Evolutionary conservation across 768 basidiomycete genomes (phyloP).

Genomic region (Tulasnella sp.): DNA sequence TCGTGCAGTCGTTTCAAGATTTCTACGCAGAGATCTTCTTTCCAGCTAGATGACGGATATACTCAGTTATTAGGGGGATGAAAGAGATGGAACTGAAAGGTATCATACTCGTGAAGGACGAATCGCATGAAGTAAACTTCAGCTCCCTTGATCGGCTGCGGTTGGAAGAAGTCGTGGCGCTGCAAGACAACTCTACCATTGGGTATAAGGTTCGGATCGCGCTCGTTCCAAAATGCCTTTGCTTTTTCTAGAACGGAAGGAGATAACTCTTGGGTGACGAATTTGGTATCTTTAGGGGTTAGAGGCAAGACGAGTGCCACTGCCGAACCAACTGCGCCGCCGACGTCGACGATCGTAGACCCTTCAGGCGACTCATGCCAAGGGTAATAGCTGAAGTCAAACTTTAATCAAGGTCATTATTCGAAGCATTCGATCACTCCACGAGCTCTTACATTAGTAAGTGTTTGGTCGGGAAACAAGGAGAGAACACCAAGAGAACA

Average conservation of each 20-base stretch:
- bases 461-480: no score
- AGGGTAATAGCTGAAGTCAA: not conserved
- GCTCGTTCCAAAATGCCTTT: not conserved
- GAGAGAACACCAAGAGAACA: no score
- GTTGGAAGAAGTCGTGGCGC: conserved; percentile 13
- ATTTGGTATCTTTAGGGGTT: not conserved
- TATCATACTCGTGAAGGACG: conserved; percentile 5
- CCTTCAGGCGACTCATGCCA: not conserved
- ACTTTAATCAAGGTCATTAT: no score
- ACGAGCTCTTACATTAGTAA: not conserved
- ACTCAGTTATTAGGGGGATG: not conserved
- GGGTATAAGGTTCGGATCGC: not conserved
- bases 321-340: not conserved
- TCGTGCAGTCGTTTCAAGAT: conserved; percentile 13
- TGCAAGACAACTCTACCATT: not conserved
- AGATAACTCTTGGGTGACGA: not conserved
- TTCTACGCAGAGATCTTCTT: not conserved
- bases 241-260: not conserved
- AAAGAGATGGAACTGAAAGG: not conserved
- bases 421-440: no score
- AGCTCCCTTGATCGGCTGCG: conserved; percentile 12
- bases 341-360: not conserved
- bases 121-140: conserved; percentile 10
- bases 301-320: not conserved
- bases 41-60: not conserved